Evolutionary conservation across 352 stramenopile genomes (phyloP), one percentile per base, ranked within the genome.

Genomic region (Phytopythium vexans): DNA sequence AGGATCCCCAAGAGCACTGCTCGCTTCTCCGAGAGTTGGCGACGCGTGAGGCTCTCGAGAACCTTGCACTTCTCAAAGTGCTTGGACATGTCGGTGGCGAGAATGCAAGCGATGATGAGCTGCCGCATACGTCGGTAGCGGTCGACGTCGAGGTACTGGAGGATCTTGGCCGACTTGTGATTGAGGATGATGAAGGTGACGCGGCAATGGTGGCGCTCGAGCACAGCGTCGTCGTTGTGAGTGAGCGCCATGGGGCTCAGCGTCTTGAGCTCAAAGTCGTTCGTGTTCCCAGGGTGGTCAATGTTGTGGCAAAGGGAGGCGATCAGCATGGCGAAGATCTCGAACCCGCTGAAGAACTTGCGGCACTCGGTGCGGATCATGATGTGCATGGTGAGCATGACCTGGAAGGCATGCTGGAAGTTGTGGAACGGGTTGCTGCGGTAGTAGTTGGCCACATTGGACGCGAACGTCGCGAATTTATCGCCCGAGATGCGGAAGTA

Each of bases 191-290:
- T 82, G 49, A 88, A 92, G 14, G 82, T 88, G 11, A 88, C 72
- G 36, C 75, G 72, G 52, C 75, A 82, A 49, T 94, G 83, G 41
- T 93, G 83, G 35, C 87, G 86, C 59, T 96, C 86, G 8, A 95
- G 61, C 33, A 95, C 86, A 6, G 80, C 77, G 31, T 88, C 68
- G 56, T 96, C 82, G 49, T 93, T 92, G 73, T 95, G 89, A 1
- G 77, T 89, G 31, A 92, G 67, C 3, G 87, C 86, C 59, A 95
- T 76, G 4, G 72, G 65, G n/a, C 73, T 91, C 35, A 85, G 54
- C 16, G 70, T 78, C 32, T 88, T 88, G 32, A 92, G 62, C 64
- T 94, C 74, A 60, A 96, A 95, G 59, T 85, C 77, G 55, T 96
- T 96, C 21, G 65, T 92, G 51, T 88, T 83, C 44, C 83, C 81